These are phyloP conservation scores for Penstemon eatonii DNA, from an alignment of 257 asterid genomes.

Conservation along the genomic window DNA sequence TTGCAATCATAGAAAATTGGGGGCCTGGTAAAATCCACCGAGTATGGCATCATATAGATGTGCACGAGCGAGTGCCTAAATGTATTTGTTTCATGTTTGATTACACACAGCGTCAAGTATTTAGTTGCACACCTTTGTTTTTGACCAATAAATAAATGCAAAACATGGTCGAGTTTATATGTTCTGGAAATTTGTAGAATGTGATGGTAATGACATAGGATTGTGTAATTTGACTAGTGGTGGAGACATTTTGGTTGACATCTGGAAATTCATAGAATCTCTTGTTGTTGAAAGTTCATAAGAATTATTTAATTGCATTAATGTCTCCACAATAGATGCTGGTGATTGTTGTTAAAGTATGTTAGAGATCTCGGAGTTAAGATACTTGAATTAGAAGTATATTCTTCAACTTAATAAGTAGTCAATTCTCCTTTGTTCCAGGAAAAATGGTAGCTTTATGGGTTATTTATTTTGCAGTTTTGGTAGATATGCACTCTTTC, in stretches of 20 bases:
- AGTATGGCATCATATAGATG: not conserved
- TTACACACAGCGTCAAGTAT: not conserved
- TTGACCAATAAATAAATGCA: not conserved
- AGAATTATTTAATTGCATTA: not conserved
- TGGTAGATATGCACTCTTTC: slow-evolving; percentile 3
- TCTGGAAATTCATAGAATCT: not conserved
- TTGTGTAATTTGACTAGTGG: not conserved
- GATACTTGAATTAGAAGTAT: not conserved
- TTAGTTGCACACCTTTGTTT: not conserved
- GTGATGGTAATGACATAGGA: not conserved
- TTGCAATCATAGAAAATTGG: not conserved
- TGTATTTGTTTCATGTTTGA: not conserved
- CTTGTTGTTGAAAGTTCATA: not conserved
- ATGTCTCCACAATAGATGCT: not conserved
- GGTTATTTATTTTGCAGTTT: not conserved
- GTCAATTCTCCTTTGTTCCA: not conserved
- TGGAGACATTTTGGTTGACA: not conserved
- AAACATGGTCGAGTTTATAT: not conserved
- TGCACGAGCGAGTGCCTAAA: not conserved
- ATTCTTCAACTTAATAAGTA: not conserved
- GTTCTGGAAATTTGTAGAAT: not conserved
- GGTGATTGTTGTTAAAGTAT: not conserved
- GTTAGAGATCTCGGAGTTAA: not conserved
- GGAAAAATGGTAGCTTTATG: not conserved
- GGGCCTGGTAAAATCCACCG: not conserved